Evolutionary conservation across 306 rosid genomes (phyloP), one percentile per base, ranked within the genome.

Genomic region (Boehmeria nivea): DNA sequence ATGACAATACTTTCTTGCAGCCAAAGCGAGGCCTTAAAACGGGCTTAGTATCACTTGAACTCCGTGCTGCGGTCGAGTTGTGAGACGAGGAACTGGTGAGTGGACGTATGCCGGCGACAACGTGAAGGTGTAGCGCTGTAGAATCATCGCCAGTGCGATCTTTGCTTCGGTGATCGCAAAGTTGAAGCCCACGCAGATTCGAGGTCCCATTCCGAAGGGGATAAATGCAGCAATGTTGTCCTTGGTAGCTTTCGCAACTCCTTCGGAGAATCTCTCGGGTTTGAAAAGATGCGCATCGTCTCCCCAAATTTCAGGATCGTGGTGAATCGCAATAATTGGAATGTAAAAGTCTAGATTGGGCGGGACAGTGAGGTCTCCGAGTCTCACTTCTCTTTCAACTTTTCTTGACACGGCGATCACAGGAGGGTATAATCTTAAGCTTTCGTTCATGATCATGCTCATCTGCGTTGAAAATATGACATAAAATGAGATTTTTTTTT

Each of bases 141-240:
- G 43, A 56, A 70, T 50, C 75, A 63, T 70, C 6, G 70, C 48
- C 7, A 70, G 56, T n/a, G 43, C 75, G 64, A 70, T 49, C 66
- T 63, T 63, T 23, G 31, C 43, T 58, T 63, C 76, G 14, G 8
- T 48, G 19, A 28, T 13, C 4, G 62, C 71, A 43, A 57, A 71
- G 44, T 64, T 26, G 0, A 57, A 3, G 34, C 70, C 76, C 16
- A 64, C 61, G 45, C 71, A 51, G 1, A 0, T 34, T 3, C 66
- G 48, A 19, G 71, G 70, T 23, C 66, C 76, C 23, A 31, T 50
- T 33, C 66, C 70, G 20, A 64, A 56, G 3, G 62, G 66, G 6
- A 70, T n/a, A 49, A 50, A 71, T 6, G 58, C 54, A 1, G 61
- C 71, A 11, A 17, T 0, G 27, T 15, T 43, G 42, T 58, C 26